A percentile compares a stretch with the other conserved stretches of the same genome.
Conservation (phyloP, 2,329 filamentous ascomycete genomes). For the Botrytis tulipae region DNA sequence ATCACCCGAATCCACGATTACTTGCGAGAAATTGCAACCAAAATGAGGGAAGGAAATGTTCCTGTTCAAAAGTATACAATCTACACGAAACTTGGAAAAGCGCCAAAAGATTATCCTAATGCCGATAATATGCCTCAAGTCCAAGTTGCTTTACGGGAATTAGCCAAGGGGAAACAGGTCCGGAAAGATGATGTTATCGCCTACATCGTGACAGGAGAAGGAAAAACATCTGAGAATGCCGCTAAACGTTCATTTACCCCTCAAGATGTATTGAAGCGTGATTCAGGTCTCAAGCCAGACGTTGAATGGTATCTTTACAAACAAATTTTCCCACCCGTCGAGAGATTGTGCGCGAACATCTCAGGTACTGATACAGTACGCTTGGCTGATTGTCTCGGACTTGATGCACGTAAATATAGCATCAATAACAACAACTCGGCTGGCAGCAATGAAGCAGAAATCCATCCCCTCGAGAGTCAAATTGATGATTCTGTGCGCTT, state of each 20-base stretch:
- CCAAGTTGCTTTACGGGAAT: constrained; percentile 86
- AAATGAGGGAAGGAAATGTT: constrained; percentile 79
- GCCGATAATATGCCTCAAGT: constrained; percentile 94
- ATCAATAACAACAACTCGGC: constrained; percentile 58
- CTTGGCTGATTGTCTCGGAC: constrained; percentile 87
- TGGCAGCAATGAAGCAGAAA: constrained; percentile 61
- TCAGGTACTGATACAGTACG: constrained; percentile 85
- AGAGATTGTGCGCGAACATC: constrained; percentile 95
- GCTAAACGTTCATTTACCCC: constrained; percentile 88
- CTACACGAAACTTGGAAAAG: constrained; percentile 94
- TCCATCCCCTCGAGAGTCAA: constrained; percentile 90
- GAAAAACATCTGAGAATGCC: constrained; percentile 61
- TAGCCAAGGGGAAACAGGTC: constrained; percentile 81
- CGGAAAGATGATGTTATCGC: constrained; percentile 95
- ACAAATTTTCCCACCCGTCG: constrained; percentile 96
- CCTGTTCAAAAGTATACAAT: constrained; percentile 91
- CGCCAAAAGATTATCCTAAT: constrained; percentile 90
- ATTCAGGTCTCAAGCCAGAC: constrained; percentile 75
- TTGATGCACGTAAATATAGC: constrained; percentile 85
- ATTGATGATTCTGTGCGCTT: constrained; percentile 91
- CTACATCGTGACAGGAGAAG: constrained; percentile 84
- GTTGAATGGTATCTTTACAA: constrained; percentile 98
- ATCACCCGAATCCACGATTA: constrained; percentile 92
- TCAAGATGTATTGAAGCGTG: constrained; percentile 77
- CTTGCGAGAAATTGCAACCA: constrained; percentile 74